These are phyloP conservation scores for Fermentozyma sake DNA, from an alignment of 1,139 yeast genomes.

Conservation along the genomic window DNA sequence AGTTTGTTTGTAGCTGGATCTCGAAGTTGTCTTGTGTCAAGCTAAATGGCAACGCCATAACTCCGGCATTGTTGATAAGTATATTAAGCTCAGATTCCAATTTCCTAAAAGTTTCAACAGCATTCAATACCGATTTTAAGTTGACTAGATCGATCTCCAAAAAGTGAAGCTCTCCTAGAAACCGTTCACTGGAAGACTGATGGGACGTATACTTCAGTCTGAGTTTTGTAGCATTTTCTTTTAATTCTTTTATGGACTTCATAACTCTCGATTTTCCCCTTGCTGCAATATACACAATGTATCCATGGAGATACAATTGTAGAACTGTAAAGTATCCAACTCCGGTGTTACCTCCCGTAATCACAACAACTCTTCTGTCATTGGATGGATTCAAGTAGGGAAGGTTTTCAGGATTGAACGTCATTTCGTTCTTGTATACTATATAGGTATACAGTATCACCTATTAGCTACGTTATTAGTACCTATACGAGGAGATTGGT, in stretches of 20 bases:
- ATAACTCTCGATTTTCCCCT: constrained; percentile 32
- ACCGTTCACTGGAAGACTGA: constrained; percentile 1
- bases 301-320: constrained; percentile 42
- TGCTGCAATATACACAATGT: constrained; percentile 38
- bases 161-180: constrained; percentile 53
- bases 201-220: constrained; percentile 7
- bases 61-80: constrained; percentile 76
- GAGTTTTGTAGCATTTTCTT: constrained; percentile 6
- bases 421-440: too few relatives aligned
- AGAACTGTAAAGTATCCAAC: constrained; percentile 41
- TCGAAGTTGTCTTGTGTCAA: constrained; percentile 71
- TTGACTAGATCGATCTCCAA: constrained; percentile 62
- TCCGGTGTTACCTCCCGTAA: constrained; percentile 46
- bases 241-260: constrained; percentile 35
- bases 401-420: constrained; percentile 21
- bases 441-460: too few relatives aligned
- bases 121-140: constrained; percentile 52
- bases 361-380: constrained; percentile 36
- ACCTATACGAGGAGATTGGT: too few relatives aligned
- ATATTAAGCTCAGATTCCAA: constrained; percentile 55
- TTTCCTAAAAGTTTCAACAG: constrained; percentile 45
- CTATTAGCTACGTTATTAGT: too few relatives aligned
- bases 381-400: constrained; percentile 29
- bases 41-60: constrained; percentile 69
- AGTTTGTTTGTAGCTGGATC: constrained; percentile 76